Evolutionary conservation across 805 yeast genomes (phyloP), one percentile per base, ranked within the genome.

Genomic region (Barnettozyma populi): DNA sequence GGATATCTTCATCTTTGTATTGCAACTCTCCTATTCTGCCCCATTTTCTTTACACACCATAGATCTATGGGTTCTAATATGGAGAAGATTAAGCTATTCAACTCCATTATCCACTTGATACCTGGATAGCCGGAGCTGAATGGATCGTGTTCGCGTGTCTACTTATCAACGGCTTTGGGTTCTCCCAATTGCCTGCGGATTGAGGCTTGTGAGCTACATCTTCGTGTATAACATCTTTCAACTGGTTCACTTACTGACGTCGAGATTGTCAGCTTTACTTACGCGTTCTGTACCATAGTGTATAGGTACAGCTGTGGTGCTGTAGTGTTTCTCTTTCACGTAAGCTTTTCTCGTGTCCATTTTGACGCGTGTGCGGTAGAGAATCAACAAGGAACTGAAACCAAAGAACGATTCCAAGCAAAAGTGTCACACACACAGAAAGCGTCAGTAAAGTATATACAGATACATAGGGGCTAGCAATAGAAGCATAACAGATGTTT

Each of bases 21-120:
- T 13, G 7, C 42, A 18, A 18, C 49, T 47, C 83, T 78, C 84
- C 83, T 73, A 67, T 78, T 79, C 84, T 79, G 84, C 82, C 82
- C 71, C 82, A 70, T 59, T 55, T 71, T 74, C 72, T 69, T 62
- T 62, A 51, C 57, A 47, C 67, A 55, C 75, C 60, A 68, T 77
- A 66, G 80, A 72, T 65, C 67, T 52, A 59, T 71, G 82, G 83
- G 82, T 79, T 71, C 82, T 79, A 55, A 72, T 64, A 70, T 64
- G 84, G 84, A 79, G 84, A 70, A 79, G 76, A 79, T 43, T 53
- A 76, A 78, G 84, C 83, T 70, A 60, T 57, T 50, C 52, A 53
- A 48, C 47, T 6, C 37, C 47, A 16, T 29, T 39, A 36, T 47
- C 34, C 44, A 44, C 45, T 38, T 46, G 46, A 39, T 48, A 48